Base-by-base conservation (phyloP, 371 early-diverging fungal species). In the Mucor sp. region DNA sequence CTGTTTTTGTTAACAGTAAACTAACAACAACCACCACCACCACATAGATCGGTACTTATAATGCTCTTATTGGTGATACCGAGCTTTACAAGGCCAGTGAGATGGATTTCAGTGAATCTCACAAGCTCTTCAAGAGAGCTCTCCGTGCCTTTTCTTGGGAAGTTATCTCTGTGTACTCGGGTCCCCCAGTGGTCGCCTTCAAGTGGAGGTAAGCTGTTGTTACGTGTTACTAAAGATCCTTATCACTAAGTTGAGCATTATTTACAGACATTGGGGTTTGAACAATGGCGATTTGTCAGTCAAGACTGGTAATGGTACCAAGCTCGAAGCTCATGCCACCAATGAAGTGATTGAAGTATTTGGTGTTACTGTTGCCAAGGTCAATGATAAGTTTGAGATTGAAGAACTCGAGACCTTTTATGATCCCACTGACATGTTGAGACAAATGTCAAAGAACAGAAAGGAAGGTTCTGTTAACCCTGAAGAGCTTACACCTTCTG, bases 61-160 rank as follows among this genome's bases (percentile, higher is more conserved):
- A 84, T 63, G 85, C 85, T 39, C 74, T 84, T n/a, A 77, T 84
- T 63, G 85, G 85, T 66, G 85, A 84, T 61, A 79, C 81, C 11
- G 81, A 84, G 41, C 72, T 81, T 30, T 84, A 84, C 69, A 81
- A 79, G 64, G 79, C 85, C 33, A 84, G 80, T 65, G 81, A 84
- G 66, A 71, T 68, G 56, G 85, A 79, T 43, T 84, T 84, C 59
- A 70, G 71, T 32, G 85, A 84, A 47, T 84, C 85, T 17, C 85
- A 84, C 74, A 78, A 81, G 53, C 72, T 79, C 28, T 84, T 84
- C 74, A 84, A 82, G 75, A 81, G 81, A 55, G 69, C 75, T 30
- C 70, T 84, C 48, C 77, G 85, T 30, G 75, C 82, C 9, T 80
- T 81, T 25, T 81, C 83, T 23, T 85, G 83, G 83, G 83, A 85